These are phyloP conservation scores for Diospyros kaki DNA, from an alignment of 148 eudicot genomes.

Conservation along the genomic window DNA sequence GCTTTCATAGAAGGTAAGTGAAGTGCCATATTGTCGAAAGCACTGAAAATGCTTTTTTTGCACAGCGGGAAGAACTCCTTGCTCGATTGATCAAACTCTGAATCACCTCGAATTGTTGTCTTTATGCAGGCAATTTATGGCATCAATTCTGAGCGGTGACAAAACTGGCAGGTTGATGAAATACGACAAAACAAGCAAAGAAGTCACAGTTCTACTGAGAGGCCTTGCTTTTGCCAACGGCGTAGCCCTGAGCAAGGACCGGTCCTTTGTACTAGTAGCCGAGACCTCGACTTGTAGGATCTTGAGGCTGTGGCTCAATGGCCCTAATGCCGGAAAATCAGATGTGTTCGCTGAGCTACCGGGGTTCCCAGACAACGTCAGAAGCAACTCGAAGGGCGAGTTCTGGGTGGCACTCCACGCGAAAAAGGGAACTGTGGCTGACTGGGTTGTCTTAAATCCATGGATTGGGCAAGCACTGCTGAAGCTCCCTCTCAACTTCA, in stretches of 20 bases:
- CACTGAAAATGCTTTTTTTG: not conserved
- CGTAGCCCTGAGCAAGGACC: slow-evolving; percentile 64
- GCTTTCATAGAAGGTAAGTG: slow-evolving; percentile 32
- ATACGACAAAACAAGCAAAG: slow-evolving; percentile 49
- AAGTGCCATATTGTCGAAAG: not conserved
- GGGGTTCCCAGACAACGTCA: slow-evolving; percentile 60
- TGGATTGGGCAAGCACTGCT: slow-evolving; percentile 49
- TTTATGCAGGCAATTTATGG: slow-evolving; percentile 52
- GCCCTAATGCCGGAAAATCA: slow-evolving; percentile 47
- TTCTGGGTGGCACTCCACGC: slow-evolving; percentile 82
- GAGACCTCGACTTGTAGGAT: slow-evolving; percentile 51
- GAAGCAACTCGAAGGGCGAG: slow-evolving; percentile 51
- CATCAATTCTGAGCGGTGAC: slow-evolving; percentile 47
- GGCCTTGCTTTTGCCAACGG: slow-evolving; percentile 82
- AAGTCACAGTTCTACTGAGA: slow-evolving; percentile 39
- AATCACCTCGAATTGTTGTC: not conserved
- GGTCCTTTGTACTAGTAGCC: slow-evolving; percentile 54
- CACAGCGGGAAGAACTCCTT: not conserved
- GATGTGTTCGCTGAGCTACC: slow-evolving; percentile 61
- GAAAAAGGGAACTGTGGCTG: slow-evolving; percentile 40
- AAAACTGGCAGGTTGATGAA: slow-evolving; percentile 75
- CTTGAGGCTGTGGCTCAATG: slow-evolving; percentile 58
- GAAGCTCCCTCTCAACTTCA: slow-evolving; percentile 44
- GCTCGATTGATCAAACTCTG: not conserved
- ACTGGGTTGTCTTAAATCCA: slow-evolving; percentile 44